Evolutionary conservation across 2,329 filamentous ascomycete genomes (phyloP).

Genomic region (Botrytis tulipae): DNA sequence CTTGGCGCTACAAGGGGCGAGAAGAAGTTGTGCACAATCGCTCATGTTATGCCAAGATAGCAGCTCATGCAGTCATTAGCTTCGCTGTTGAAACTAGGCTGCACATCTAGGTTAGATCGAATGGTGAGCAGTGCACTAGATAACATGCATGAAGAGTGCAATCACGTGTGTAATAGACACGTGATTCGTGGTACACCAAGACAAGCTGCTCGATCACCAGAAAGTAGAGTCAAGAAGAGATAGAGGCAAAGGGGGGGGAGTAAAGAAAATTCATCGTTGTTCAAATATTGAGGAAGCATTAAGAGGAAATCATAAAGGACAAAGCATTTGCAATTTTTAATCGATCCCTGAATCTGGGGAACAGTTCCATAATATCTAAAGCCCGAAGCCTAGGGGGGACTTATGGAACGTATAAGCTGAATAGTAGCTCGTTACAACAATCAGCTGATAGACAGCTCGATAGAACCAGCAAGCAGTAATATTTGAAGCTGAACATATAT

Average conservation of each 20-base stretch:
- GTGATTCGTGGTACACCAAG: neutral
- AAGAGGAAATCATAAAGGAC: no score
- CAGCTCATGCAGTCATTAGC: neutral
- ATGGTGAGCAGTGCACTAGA: neutral
- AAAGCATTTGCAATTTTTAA: neutral
- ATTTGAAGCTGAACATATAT: neutral
- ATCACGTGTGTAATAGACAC: neutral
- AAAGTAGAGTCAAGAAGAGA: neutral
- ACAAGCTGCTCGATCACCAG: neutral
- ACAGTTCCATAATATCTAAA: neutral
- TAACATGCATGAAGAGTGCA: neutral
- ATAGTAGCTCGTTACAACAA: neutral
- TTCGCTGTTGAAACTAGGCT: neutral
- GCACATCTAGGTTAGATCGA: neutral
- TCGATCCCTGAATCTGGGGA: neutral
- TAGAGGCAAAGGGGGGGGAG: neutral
- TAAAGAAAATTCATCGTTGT: neutral
- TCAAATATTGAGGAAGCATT: neutral
- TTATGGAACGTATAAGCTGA: neutral
- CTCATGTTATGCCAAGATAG: neutral
- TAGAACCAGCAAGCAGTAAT: neutral
- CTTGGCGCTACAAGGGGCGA: no score
- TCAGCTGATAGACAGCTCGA: fast-evolving
- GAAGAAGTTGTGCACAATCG: neutral
- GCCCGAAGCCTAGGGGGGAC: neutral